Evolutionary conservation across 352 stramenopile genomes (phyloP).

Genomic region (Peronospora farinosa): DNA sequence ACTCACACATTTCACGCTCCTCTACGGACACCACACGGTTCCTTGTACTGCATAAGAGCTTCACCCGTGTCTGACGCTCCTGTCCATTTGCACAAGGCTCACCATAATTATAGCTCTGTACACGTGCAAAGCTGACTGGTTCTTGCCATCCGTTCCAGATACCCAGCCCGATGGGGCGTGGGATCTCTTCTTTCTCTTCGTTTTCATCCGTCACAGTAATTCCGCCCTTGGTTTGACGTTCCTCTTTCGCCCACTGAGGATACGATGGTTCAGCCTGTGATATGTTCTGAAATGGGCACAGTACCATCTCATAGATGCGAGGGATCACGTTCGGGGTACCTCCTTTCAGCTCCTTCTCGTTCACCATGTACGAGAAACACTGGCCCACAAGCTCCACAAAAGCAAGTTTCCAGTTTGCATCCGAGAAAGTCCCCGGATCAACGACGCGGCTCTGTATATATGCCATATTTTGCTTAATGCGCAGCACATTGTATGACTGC

Average conservation of each 20-base stretch:
- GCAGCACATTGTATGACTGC: constrained; percentile 43
- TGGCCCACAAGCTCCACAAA: constrained; percentile 53
- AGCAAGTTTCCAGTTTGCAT: constrained; percentile 32
- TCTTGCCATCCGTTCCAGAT: constrained; percentile 65
- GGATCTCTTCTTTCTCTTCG: constrained; percentile 25
- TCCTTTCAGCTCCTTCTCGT: constrained; percentile 72
- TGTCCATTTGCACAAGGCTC: constrained; percentile 84
- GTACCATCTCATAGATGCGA: constrained; percentile 48
- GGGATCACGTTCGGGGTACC: constrained; percentile 72
- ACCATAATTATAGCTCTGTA: constrained; percentile 68
- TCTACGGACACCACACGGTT: constrained; percentile 82
- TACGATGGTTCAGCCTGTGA: constrained; percentile 68
- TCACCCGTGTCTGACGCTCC: constrained; percentile 57
- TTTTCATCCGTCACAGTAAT: constrained; percentile 5
- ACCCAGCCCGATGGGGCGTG: constrained; percentile 38
- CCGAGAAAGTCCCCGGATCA: constrained; percentile 40
- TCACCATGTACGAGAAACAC: constrained; percentile 59
- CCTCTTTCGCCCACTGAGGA: constrained; percentile 38
- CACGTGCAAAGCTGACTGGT: constrained; percentile 21
- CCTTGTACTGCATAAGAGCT: constrained; percentile 64
- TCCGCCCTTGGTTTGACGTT: constrained; percentile 40
- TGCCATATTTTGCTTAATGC: constrained; percentile 38
- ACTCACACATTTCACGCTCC: constrained; percentile 88
- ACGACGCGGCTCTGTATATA: constrained; percentile 49
- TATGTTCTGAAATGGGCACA: constrained; percentile 80